Base-by-base conservation (phyloP, 768 basidiomycete genomes). In the Psilocybe cyanescens region DNA sequence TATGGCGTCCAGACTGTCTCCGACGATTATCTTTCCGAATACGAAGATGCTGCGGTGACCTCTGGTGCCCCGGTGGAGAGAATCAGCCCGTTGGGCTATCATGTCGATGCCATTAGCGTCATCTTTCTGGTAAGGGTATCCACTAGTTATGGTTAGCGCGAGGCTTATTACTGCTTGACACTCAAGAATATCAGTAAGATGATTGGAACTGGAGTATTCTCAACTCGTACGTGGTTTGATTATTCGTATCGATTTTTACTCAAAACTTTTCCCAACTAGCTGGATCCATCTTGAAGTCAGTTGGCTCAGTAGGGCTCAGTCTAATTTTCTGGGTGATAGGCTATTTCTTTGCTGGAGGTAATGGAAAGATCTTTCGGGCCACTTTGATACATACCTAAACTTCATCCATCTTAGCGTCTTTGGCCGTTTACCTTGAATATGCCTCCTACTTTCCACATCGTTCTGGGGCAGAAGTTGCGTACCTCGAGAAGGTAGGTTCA, bases 391-490 rank as follows among this genome's bases (percentile, higher is more conserved):
- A 9, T 51, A 51, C 61, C 2, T 46, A 59, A 5, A 61, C 30
- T 37, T 12, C 16, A 16, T 49, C 24, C 11, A 1, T 44, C 37
- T 50, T 59, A 75, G 75, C 77, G 12, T 72, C 68, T 14, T 69
- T 78, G 17, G 65, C 75, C 12, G 72, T 78, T n/a, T 83, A 77
- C 60, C 72, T 79, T 12, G 82, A 83, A 66, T 78, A 79, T 33
- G 76, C 78, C 1, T 73, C 78, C 37, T 79, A 80, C 68, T 83
- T 82, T 64, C 83, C 83, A 11, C 73, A 78, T 55, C 75, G 83
- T 14, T 80, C 81, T 7, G 82, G 82, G 5, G 83, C 79, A 8
- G 78, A 82, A 61, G 81, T 83, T 5, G 82, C 78, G 2, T 83
- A 81, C 57, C 71, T 82, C 12, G 79, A 81, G 57, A 75, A 78